Conservation (phyloP, 2,329 filamentous ascomycete genomes). For the Davidsoniella australis region DNA sequence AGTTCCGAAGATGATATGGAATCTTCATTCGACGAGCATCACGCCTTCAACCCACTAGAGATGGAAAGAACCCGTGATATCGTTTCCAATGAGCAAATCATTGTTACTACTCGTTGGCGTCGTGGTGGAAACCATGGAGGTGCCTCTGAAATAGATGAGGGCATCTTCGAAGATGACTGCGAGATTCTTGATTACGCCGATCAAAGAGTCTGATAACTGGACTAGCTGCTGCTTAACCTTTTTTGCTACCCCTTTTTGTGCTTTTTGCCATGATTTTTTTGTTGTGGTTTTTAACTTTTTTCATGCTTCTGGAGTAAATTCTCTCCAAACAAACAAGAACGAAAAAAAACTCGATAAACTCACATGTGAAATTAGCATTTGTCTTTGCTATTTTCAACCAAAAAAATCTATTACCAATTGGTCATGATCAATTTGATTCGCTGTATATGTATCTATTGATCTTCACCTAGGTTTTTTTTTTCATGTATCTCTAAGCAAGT, state of each 20-base stretch:
- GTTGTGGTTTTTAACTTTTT: not conserved
- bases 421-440: not conserved
- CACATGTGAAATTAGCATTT: too few species aligned
- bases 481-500: not conserved
- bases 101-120: slow-evolving; percentile 58
- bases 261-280: not conserved
- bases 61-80: slow-evolving; percentile 25
- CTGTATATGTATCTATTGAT: too few species aligned
- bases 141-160: slow-evolving; percentile 33
- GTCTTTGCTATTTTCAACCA: too few species aligned
- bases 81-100: slow-evolving; percentile 41
- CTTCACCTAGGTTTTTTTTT: not conserved
- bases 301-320: not conserved
- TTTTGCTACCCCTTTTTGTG: too few species aligned
- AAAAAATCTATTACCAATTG: too few species aligned
- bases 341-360: slow-evolving; percentile 3
- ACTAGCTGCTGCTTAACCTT: too few species aligned
- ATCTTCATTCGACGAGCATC: slow-evolving; percentile 34
- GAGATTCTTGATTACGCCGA: slow-evolving; percentile 80
- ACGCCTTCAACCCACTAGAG: slow-evolving; percentile 30
- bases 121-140: slow-evolving; percentile 28
- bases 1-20: slow-evolving; percentile 31
- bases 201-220: slow-evolving; percentile 26
- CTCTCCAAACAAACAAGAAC: slow-evolving; percentile 1
- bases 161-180: slow-evolving; percentile 85